Evolutionary conservation across 2,329 filamentous ascomycete species (phyloP), one percentile per base, ranked within the genome.

Genomic region (Cladosporium sp.): DNA sequence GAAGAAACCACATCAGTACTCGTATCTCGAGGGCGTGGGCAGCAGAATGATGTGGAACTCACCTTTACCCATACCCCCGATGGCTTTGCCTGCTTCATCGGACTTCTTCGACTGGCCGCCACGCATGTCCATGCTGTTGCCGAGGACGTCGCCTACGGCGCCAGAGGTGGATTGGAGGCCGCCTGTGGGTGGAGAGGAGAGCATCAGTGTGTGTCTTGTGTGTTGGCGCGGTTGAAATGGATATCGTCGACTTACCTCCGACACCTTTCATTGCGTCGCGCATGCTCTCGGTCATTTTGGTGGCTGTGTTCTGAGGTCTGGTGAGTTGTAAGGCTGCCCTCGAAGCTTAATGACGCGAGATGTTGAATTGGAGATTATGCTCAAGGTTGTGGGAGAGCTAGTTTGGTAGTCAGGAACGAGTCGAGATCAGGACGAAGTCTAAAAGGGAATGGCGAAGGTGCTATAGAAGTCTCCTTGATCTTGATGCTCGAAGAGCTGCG

Each of bases 241-340:
- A 25, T 42, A n/a, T 25, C 4, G n/a, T 24, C 8, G 13, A 60
- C 61, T 37, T 48, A 68, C 67, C 60, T 34, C 66, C 66, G 20
- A 64, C 57, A 7, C 67, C 66, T 45, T 67, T 67, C 59, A 67
- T 61, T n/a, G 67, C 67, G 34, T 68, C 62, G 56, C 61, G 64
- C 66, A 70, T 70, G 34, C 59, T 55, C 45, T 64, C 60, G 34
- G 61, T 60, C 62, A 66, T 63, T 3, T 45, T 45, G 20, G 15
- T 6, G 15, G 9, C 12, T 28, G 15, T 39, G 15, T n/a, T 39
- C 12, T n/a, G 36, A 3, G 12, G 9, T 24, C 10, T 42, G 10
- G 15, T 28, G 40, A 22, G 37, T 19, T 20, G 20, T 45, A 19
- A n/a, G n/a, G n/a, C n/a, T n/a, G n/a, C n/a, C n/a, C n/a, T n/a